phyloP scores from a whole-genome alignment of 2,329 filamentous ascomycete species.

The Zasmidium citrigriseum region DNA sequence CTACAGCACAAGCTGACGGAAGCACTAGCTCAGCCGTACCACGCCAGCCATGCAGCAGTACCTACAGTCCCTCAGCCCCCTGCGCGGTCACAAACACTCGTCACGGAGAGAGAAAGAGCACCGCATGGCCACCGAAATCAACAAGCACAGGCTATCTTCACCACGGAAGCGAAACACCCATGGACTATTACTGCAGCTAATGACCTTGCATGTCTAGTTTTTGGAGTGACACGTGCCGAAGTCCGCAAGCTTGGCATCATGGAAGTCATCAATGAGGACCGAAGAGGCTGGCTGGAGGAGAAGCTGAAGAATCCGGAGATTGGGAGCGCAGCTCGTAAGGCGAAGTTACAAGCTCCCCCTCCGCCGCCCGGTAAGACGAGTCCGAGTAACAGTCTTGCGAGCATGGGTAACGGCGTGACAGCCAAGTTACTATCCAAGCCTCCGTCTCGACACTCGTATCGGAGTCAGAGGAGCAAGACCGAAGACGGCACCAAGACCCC shows the following conservation, averaged over 20 bases:
- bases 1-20: conserved; percentile 84
- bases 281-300: conserved; percentile 83
- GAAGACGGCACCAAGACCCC: conserved; percentile 59
- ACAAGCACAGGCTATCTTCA: conserved; percentile 97
- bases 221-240: conserved; percentile 96
- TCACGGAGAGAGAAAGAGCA: conserved; percentile 42
- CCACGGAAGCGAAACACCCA: conserved; percentile 84
- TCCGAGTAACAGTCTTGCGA: conserved; percentile 46
- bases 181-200: conserved; percentile 98
- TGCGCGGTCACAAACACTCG: conserved; percentile 34
- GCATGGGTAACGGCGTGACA: conserved; percentile 82
- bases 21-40: conserved; percentile 78
- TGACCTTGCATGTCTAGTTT: conserved; percentile 94
- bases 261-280: conserved; percentile 89
- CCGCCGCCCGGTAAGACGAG: conserved; percentile 35
- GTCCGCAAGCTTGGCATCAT: conserved; percentile 92
- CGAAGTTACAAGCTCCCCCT: conserved; percentile 22
- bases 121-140: conserved; percentile 85
- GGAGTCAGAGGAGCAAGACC: conserved; percentile 63
- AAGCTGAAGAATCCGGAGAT: conserved; percentile 70
- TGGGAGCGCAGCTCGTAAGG: conserved; percentile 23
- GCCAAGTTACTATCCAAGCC: conserved; percentile 86
- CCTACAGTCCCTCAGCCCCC: conserved; percentile 36
- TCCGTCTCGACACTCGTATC: conserved; percentile 56
- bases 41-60: conserved; percentile 54